Evolutionary conservation across 1,139 yeast species (phyloP).

Genomic region (Ogataea hybrid): DNA sequence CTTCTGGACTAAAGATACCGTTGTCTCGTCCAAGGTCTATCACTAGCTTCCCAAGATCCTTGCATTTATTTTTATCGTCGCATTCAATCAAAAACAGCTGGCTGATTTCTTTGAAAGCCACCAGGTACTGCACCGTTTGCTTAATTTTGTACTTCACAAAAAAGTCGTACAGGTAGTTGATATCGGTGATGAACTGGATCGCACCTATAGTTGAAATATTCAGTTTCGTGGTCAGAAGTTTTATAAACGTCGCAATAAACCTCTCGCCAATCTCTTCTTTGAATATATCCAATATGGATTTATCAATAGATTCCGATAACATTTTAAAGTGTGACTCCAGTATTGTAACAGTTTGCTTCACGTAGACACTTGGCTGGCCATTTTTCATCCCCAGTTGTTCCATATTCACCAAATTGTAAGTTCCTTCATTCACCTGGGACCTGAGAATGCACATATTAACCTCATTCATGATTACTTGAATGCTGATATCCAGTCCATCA

Average conservation of each 20-base stretch:
- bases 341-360: conserved; percentile 57
- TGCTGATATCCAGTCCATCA: conserved; percentile 86
- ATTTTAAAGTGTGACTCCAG: conserved; percentile 73
- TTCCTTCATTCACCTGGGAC: conserved; percentile 32
- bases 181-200: conserved; percentile 66
- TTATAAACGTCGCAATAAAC: conserved; percentile 73
- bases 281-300: conserved; percentile 83
- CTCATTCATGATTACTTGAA: conserved; percentile 81
- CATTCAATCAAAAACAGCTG: conserved; percentile 73
- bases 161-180: conserved; percentile 76
- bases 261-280: conserved; percentile 93
- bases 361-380: conserved; percentile 62
- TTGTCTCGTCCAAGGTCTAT: conserved; percentile 84
- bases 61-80: conserved; percentile 62
- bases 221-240: conserved; percentile 63
- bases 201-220: conserved; percentile 82
- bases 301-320: conserved; percentile 81
- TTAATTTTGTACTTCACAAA: conserved; percentile 61
- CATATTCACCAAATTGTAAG: conserved; percentile 35
- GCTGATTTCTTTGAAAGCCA: conserved; percentile 80
- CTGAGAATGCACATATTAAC: conserved; percentile 43
- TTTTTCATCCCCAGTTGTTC: conserved; percentile 20
- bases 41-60: conserved; percentile 79
- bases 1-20: conserved; percentile 90
- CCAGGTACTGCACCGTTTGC: conserved; percentile 71